A percentile compares a stretch with the other conserved stretches of the same genome.
phyloP scores from a whole-genome alignment of 176 grass and related monocot genomes.

The Lolium perenne region DNA sequence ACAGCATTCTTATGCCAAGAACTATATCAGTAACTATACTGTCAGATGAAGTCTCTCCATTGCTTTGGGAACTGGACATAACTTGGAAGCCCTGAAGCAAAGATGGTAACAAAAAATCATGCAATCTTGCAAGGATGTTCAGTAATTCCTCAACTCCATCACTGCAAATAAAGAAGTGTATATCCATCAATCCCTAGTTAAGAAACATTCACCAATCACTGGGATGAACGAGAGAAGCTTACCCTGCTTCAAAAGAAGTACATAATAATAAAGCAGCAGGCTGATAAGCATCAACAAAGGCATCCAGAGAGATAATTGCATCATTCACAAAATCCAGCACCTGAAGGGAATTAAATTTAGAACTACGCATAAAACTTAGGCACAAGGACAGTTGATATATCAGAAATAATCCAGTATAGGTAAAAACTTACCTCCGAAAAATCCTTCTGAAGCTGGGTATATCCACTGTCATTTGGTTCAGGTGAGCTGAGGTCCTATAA shows the following conservation, averaged over 20 bases:
- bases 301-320: conserved; percentile 86
- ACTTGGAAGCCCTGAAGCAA: conserved; percentile 69
- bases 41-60: conserved; percentile 36
- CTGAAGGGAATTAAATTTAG: conserved; percentile 55
- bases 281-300: conserved; percentile 82
- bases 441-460: conserved; percentile 80
- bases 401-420: conserved; percentile 29
- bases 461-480: conserved; percentile 64
- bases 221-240: conserved; percentile 31
- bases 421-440: conserved; percentile 75
- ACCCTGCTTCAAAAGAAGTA: conserved; percentile 87
- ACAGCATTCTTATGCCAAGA: conserved; percentile 86
- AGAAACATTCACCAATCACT: conserved; percentile 26
- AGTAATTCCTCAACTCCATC: conserved; percentile 76
- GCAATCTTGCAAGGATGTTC: conserved; percentile 72
- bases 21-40: conserved; percentile 50
- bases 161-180: conserved; percentile 57
- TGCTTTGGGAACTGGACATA: conserved; percentile 50
- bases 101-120: conserved; percentile 83
- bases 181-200: conserved; percentile 27
- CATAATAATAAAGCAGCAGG: conserved; percentile 83
- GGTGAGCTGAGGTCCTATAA: conserved; percentile 69
- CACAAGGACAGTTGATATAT: conserved; percentile 24
- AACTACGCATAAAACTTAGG: conserved; percentile 22
- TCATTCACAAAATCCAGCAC: conserved; percentile 98